Conservation (phyloP, 768 basidiomycete genomes). For the Pluteus cervinus region DNA sequence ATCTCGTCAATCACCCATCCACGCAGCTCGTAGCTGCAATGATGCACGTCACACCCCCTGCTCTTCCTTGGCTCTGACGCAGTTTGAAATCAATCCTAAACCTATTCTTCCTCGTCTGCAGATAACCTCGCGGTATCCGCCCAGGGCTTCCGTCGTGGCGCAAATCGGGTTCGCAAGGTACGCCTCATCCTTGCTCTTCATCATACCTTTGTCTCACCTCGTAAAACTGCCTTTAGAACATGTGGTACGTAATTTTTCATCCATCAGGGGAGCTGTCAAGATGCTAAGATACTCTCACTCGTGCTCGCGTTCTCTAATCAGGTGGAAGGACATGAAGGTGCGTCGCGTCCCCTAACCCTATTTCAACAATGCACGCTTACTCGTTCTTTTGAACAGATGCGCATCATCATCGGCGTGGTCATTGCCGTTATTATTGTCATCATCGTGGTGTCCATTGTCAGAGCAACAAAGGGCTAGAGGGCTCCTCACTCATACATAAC, state of each 20-base stretch:
- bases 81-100: background rate
- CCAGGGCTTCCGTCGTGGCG: conserved; percentile 97
- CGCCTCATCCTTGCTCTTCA: conserved; percentile 19
- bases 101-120: conserved; percentile 22
- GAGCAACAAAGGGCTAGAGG: conserved; percentile 64
- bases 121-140: conserved; percentile 97
- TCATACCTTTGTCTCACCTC: conserved; percentile 6
- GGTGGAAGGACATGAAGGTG: conserved; percentile 99
- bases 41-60: background rate
- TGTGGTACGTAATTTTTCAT: conserved; percentile 64
- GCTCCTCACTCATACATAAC: too few relatives aligned
- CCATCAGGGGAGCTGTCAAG: conserved; percentile 6
- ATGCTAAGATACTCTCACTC: too few relatives aligned
- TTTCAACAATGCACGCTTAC: conserved; percentile 5
- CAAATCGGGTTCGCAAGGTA: conserved; percentile 96
- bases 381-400: conserved; percentile 55
- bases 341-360: conserved; percentile 13
- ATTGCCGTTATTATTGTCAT: conserved; percentile 90
- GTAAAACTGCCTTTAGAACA: conserved; percentile 58
- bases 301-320: too few relatives aligned
- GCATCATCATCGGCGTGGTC: conserved; percentile 90
- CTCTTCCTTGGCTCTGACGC: background rate
- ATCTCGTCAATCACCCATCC: conserved; percentile 6
- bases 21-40: background rate
- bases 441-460: conserved; percentile 93